These are phyloP conservation scores for Puccinia horiana DNA, from an alignment of 1,284 basidiomycete species.

Conservation along the genomic window DNA sequence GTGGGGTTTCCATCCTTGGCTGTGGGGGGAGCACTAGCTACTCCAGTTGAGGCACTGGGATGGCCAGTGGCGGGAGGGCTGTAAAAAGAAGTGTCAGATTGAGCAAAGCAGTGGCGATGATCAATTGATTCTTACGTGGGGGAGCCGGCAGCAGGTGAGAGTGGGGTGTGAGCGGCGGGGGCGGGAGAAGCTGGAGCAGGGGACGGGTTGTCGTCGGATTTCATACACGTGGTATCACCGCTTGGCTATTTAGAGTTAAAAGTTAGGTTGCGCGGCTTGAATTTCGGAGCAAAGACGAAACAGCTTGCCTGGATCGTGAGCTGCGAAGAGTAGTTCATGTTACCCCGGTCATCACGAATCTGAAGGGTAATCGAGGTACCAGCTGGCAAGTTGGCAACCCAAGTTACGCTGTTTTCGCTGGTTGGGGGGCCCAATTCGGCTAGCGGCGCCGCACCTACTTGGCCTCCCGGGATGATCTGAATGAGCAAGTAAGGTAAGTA, in stretches of 20 bases:
- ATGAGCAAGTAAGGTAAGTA: not conserved
- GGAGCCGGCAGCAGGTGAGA: too few relatives aligned
- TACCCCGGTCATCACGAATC: conserved; percentile 55
- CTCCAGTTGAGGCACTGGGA: not conserved
- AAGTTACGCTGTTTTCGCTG: conserved; percentile 54
- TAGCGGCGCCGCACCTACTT: conserved; percentile 53
- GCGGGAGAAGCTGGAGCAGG: not conserved
- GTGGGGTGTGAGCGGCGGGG: not conserved
- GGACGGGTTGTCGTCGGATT: not conserved
- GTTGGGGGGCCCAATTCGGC: conserved; percentile 52
- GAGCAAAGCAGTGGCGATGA: too few relatives aligned
- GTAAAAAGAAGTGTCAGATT: too few relatives aligned
- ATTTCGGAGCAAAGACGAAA: not conserved
- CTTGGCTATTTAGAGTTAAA: not conserved
- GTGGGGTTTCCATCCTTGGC: not conserved
- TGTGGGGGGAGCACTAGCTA: not conserved
- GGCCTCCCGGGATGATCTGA: conserved; percentile 51
- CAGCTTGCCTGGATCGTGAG: conserved; percentile 34
- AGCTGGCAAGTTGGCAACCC: conserved; percentile 56
- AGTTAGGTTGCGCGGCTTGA: too few relatives aligned
- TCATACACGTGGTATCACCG: not conserved
- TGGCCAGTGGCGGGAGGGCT: not conserved
- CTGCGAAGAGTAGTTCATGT: conserved; percentile 35
- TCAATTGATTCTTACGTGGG: not conserved
- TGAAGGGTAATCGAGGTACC: conserved; percentile 57